Base-by-base conservation (phyloP, 352 stramenopile species). In the Globisporangium cederbergense region DNA sequence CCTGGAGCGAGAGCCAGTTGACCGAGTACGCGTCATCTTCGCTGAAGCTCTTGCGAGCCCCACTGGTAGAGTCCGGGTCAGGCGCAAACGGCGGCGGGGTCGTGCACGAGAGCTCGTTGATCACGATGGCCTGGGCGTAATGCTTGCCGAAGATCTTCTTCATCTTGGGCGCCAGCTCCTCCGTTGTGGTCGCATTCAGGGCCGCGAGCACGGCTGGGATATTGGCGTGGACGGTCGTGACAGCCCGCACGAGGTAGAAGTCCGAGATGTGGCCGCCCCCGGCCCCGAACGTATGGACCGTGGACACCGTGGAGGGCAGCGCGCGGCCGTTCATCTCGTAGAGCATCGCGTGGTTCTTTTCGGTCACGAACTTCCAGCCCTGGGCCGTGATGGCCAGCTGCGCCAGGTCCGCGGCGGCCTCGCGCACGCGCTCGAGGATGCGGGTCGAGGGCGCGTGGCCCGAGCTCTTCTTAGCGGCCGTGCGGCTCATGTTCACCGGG, bases 11-110 rank as follows among this genome's bases (percentile, higher is more conserved):
- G 42, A 91, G 62, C 82, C 82, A 91, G 57, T 89, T 78, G 60
- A 89, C 82, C 16, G 70, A 74, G 67, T 89, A 91, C 38, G 76
- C 76, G 67, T 91, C 82, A 52, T 91, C 80, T 52, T 91, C 73
- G 10, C 64, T 78, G 61, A 74, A 86, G 50, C 68, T 83, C 32
- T 67, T 36, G 36, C 63, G 63, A 25, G 53, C 55, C 42, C 68
- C 63, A 18, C 3, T 34, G 2, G 56, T 32, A 45, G 68, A 62
- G 22, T 80, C 70, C 2, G 62, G 65, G 50, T 81, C 70, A 4
- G 67, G 51, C 3, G 74, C 76, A 32, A 84, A 83, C 4, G 78
- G 75, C 28, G 77, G 80, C 30, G 82, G 80, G 10, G 75, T 78
- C 18, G 77, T 79, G 59, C 80, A 91, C 45, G 75, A 83, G 57